Percentiles rank a stretch among this genome's conserved stretches.
Conservation (phyloP, 306 rosid genomes). For the Ochetophila trinervis region DNA sequence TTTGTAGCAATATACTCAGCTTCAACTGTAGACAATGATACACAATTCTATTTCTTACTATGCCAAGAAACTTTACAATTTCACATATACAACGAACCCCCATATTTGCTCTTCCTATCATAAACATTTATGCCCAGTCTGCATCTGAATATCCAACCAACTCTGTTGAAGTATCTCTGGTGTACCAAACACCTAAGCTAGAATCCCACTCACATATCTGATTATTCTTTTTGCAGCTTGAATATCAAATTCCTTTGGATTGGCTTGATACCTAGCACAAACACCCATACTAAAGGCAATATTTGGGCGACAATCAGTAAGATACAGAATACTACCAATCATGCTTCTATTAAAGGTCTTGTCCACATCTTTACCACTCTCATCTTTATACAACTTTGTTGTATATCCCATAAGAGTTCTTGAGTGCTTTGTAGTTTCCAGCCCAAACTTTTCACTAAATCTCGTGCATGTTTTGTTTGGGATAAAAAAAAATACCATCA, state of each 20-base stretch:
- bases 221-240: not conserved
- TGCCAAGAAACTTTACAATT: not conserved
- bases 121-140: not conserved
- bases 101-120: not conserved
- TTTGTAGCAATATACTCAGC: not conserved
- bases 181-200: not conserved
- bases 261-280: not conserved
- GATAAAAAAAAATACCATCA: not conserved
- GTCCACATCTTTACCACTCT: not conserved
- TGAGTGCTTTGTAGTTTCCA: not conserved
- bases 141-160: not conserved
- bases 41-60: not conserved
- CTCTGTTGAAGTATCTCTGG: not conserved
- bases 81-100: not conserved
- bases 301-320: not conserved
- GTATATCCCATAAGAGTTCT: not conserved
- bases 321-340: not conserved
- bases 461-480: not conserved
- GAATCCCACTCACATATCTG: not conserved
- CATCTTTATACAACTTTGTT: not conserved
- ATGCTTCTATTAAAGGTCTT: not conserved
- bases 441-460: not conserved
- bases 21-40: not conserved
- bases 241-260: not conserved
- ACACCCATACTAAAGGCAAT: not conserved